Evolutionary conservation across 1,139 yeast genomes (phyloP).

Genomic region (Geotrichum carabidarum): DNA sequence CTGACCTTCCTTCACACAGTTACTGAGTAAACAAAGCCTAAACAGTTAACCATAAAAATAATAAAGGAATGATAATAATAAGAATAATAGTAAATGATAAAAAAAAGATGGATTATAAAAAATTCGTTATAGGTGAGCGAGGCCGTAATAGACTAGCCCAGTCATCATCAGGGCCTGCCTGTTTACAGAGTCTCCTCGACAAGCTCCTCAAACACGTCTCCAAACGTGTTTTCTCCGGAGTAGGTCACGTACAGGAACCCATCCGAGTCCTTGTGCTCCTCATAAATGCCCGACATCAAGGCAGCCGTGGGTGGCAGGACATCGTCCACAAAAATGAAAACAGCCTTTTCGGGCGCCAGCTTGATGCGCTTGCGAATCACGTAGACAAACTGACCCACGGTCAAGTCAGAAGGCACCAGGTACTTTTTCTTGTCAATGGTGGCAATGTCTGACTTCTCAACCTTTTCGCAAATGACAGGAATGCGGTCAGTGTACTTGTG

Average conservation of each 20-base stretch:
- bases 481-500: slow-evolving; percentile 87
- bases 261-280: slow-evolving; percentile 95
- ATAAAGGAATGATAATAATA: neutral
- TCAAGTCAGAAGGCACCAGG: slow-evolving; percentile 90
- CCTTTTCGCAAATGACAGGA: slow-evolving; percentile 95
- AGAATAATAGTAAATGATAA: neutral
- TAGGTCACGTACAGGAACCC: slow-evolving; percentile 93
- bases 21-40: too few species aligned
- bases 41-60: neutral
- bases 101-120: neutral
- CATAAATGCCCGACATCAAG: slow-evolving; percentile 87
- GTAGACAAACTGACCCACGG: slow-evolving; percentile 96
- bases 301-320: slow-evolving; percentile 98
- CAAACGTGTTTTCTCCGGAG: slow-evolving; percentile 46
- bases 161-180: neutral
- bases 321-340: slow-evolving; percentile 92
- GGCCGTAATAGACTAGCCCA: neutral
- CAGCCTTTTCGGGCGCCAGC: slow-evolving; percentile 95
- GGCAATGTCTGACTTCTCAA: slow-evolving; percentile 92
- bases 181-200: neutral
- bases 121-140: neutral
- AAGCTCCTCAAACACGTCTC: slow-evolving; percentile 21
- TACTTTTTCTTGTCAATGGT: slow-evolving; percentile 96
- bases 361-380: slow-evolving; percentile 94
- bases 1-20: too few species aligned